Evolutionary conservation across 2,329 filamentous ascomycete genomes (phyloP).

Genomic region (Ascochyta pisi): DNA sequence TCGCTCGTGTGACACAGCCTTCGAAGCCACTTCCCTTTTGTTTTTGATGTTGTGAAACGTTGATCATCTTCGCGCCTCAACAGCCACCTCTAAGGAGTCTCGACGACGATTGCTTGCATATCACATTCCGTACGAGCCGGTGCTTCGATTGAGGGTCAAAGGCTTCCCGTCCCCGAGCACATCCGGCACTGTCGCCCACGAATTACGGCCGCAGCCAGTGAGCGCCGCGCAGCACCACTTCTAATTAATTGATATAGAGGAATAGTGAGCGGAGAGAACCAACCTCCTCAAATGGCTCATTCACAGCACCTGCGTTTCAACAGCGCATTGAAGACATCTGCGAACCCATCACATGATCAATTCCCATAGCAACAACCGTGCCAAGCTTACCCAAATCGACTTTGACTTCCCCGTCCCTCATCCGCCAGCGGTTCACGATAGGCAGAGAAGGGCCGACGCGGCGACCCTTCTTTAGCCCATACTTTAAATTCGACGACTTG

Average conservation of each 20-base stretch:
- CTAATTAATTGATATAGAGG: not conserved
- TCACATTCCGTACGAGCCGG: not conserved
- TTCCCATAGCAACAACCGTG: not conserved
- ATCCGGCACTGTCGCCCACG: not conserved
- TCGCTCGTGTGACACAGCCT: not conserved
- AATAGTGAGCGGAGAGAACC: no score
- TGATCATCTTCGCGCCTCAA: not conserved
- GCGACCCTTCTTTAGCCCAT: conserved; percentile 6
- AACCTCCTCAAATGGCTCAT: not conserved
- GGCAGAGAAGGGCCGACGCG: conserved; percentile 11
- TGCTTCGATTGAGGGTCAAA: not conserved
- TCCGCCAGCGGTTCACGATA: conserved; percentile 6
- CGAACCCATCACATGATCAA: conserved; percentile 1
- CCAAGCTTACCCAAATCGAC: conserved; percentile 1
- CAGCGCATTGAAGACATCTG: conserved; percentile 1
- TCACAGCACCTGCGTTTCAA: not conserved
- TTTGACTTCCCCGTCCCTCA: not conserved
- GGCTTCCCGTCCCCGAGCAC: conserved; percentile 1
- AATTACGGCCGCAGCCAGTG: not conserved
- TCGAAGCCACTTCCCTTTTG: not conserved
- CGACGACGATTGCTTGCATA: not conserved
- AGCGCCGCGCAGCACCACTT: not conserved
- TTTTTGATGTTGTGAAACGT: conserved; percentile 6
- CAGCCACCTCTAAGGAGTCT: not conserved
- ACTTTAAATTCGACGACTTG: conserved; percentile 9